Conservation (phyloP, 345 rosid genomes). For the Gossypium thurberi region DNA sequence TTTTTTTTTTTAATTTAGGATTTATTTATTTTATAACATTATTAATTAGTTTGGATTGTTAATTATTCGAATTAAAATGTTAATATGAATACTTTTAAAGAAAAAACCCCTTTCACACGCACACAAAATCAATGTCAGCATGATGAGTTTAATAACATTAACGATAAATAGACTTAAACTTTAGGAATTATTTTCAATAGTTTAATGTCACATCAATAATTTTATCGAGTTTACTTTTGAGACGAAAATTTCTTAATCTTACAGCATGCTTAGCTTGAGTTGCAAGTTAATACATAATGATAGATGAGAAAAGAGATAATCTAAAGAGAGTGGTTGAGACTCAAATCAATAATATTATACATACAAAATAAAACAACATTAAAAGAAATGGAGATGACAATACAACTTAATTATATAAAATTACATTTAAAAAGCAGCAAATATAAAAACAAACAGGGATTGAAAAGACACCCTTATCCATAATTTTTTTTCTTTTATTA, state of each 20-base stretch:
- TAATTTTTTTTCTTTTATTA: constrained; percentile 6
- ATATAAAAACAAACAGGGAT: constrained; percentile 4
- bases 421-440: constrained; percentile 8
- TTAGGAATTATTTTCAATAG: not conserved
- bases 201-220: no score
- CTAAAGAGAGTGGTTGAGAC: not conserved
- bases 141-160: no score
- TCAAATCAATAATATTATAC: not conserved
- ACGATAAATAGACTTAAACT: no score
- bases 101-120: no score
- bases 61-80: no score
- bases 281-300: not conserved
- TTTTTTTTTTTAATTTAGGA: no score
- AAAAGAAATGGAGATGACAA: not conserved
- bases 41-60: no score
- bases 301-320: not conserved
- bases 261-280: not conserved
- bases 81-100: no score
- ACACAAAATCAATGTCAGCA: no score
- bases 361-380: not conserved
- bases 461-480: constrained; percentile 22
- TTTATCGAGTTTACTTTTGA: no score
- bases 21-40: no score
- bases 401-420: constrained; percentile 5
- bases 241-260: no score